Percentiles rank a stretch among this genome's conserved stretches.
Evolutionary conservation across 2,329 filamentous ascomycete species (phyloP).

Genomic region (Penicillium rolfsii): DNA sequence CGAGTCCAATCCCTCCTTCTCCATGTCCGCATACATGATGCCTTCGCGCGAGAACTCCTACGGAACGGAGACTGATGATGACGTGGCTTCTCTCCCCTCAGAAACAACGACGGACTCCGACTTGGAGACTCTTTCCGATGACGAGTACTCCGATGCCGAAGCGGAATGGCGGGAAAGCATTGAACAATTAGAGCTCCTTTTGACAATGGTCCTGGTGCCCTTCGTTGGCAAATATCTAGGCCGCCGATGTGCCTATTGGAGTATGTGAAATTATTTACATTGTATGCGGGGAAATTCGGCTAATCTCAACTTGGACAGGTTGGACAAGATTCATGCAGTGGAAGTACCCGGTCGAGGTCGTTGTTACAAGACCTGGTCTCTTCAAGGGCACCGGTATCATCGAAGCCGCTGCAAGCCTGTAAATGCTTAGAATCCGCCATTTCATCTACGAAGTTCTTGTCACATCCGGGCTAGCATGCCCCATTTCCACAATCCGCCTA

Average conservation of each 20-base stretch:
- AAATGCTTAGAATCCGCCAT: background rate
- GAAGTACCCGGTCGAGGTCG: slow-evolving; percentile 81
- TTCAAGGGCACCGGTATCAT: slow-evolving; percentile 67
- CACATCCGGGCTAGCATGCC: background rate
- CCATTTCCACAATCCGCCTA: background rate
- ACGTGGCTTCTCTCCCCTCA: slow-evolving; percentile 50
- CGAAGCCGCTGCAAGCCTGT: slow-evolving; percentile 55
- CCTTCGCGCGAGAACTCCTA: slow-evolving; percentile 36
- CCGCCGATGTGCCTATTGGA: slow-evolving; percentile 93
- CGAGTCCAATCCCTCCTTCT: slow-evolving; percentile 41
- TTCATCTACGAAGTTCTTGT: background rate
- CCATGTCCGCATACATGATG: slow-evolving; percentile 46
- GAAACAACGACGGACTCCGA: slow-evolving; percentile 45
- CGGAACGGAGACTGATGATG: slow-evolving; percentile 40
- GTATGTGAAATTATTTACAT: slow-evolving; percentile 54
- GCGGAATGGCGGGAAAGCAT: slow-evolving; percentile 92
- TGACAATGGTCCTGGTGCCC: slow-evolving; percentile 93
- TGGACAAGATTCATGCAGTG: slow-evolving; percentile 95
- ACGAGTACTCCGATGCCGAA: slow-evolving; percentile 77
- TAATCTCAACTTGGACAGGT: slow-evolving; percentile 55
- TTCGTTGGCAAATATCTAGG: slow-evolving; percentile 95
- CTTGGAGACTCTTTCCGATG: slow-evolving; percentile 53
- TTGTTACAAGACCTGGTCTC: slow-evolving; percentile 60
- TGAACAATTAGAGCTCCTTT: slow-evolving; percentile 86
- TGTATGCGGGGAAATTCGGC: background rate